Conservation (phyloP, 371 early-diverging fungal species). For the Cokeromyces recurvatus region DNA sequence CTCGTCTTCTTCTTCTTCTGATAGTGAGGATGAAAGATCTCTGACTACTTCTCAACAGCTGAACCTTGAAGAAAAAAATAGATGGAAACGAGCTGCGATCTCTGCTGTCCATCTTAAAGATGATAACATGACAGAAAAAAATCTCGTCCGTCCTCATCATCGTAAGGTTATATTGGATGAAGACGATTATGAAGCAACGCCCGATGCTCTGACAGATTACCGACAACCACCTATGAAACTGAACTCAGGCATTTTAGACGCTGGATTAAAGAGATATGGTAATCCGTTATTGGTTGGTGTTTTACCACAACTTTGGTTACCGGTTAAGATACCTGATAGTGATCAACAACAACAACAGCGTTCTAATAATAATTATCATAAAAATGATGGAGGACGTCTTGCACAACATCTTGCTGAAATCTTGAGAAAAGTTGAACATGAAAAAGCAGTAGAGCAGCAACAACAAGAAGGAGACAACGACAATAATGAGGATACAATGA, state of each 20-base stretch:
- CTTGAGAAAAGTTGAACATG: slow-evolving; percentile 22
- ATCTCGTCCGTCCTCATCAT: slow-evolving; percentile 9
- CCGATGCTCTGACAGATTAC: slow-evolving; percentile 55
- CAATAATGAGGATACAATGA: neutral
- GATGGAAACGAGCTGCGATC: slow-evolving; percentile 25
- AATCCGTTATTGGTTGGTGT: slow-evolving; percentile 66
- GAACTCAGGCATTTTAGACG: slow-evolving; percentile 67
- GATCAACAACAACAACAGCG: slow-evolving; percentile 10
- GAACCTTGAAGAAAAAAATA: slow-evolving; percentile 5
- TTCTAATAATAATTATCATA: neutral
- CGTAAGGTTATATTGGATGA: slow-evolving; percentile 40
- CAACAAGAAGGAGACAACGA: neutral
- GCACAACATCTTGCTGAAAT: slow-evolving; percentile 25
- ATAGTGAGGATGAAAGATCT: neutral
- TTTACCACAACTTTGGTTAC: slow-evolving; percentile 75
- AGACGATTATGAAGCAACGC: slow-evolving; percentile 64
- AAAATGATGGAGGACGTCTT: slow-evolving; percentile 7
- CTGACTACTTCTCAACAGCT: too few relatives aligned
- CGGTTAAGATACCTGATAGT: slow-evolving; percentile 26
- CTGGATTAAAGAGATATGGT: slow-evolving; percentile 60
- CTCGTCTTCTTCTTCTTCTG: neutral
- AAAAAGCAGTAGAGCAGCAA: neutral
- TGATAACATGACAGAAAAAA: neutral
- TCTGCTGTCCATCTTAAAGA: slow-evolving; percentile 10
- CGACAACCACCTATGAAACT: slow-evolving; percentile 70